phyloP scores from a whole-genome alignment of 2,329 filamentous ascomycete species.

The Diplodia seriata region DNA sequence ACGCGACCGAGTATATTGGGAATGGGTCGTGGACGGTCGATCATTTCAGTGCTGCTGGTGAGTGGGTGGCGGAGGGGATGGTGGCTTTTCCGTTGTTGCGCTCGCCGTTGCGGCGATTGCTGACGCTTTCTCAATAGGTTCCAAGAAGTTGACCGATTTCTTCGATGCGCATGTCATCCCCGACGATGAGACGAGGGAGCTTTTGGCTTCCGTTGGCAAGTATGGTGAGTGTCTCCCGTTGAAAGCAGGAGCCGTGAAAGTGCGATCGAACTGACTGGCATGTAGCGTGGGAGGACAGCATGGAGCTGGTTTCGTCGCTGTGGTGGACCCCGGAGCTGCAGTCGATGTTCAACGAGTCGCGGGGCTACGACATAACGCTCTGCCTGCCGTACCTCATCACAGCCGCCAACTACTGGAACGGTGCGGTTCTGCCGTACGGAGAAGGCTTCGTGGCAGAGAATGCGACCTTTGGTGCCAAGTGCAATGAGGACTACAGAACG shows the following conservation, averaged over 20 bases:
- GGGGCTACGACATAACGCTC: constrained; percentile 41
- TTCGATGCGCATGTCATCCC: constrained; percentile 44
- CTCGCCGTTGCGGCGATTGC: too few species aligned
- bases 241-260: not conserved
- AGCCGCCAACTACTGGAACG: constrained; percentile 34
- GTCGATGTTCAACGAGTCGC: constrained; percentile 36
- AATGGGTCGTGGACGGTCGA: constrained; percentile 47
- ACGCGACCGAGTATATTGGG: constrained; percentile 40
- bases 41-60: constrained; percentile 41
- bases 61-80: constrained; percentile 32
- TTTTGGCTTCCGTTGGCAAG: constrained; percentile 40
- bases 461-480: constrained; percentile 34
- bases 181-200: constrained; percentile 34
- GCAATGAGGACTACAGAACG: constrained; percentile 42
- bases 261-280: not conserved
- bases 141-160: constrained; percentile 40
- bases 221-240: constrained; percentile 36
- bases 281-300: constrained; percentile 45
- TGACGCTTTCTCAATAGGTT: not conserved
- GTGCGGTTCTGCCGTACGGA: constrained; percentile 31
- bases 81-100: too few species aligned
- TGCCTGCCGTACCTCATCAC: constrained; percentile 44
- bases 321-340: constrained; percentile 41
- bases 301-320: constrained; percentile 41
- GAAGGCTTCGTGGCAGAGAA: constrained; percentile 33